Evolutionary conservation across 495 filamentous ascomycete genomes (phyloP).

Genomic region (Choiromyces venosus): DNA sequence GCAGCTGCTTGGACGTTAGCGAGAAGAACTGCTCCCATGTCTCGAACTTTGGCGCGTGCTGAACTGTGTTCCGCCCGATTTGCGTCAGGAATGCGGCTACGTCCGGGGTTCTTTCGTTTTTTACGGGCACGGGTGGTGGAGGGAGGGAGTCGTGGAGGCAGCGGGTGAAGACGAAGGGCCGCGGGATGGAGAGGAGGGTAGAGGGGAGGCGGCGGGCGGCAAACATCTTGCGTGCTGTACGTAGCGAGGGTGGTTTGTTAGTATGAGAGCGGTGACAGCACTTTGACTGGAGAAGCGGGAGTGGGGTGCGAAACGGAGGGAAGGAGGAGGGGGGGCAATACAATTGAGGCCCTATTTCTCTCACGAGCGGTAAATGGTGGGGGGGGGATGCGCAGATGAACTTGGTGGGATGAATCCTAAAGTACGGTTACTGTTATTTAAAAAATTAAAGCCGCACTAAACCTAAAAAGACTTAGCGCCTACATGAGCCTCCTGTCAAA

Average conservation of each 20-base stretch:
- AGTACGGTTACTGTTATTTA: too few species aligned
- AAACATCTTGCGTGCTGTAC: slow-evolving; percentile 22
- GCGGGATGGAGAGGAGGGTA: slow-evolving; percentile 16
- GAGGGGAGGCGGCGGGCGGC: slow-evolving; percentile 16
- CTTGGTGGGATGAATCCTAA: neutral
- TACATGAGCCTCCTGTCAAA: neutral
- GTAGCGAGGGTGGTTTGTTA: neutral
- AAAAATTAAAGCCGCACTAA: neutral
- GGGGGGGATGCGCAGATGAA: neutral
- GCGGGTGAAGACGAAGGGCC: slow-evolving; percentile 32
- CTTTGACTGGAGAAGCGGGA: neutral
- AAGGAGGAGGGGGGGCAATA: neutral
- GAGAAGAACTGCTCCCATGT: slow-evolving; percentile 86
- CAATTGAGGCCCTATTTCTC: neutral
- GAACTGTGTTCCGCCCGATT: slow-evolving; percentile 78
- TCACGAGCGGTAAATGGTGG: neutral
- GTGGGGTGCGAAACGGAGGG: too few species aligned
- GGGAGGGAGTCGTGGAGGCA: slow-evolving; percentile 35
- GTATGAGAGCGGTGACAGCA: neutral
- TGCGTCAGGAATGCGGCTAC: slow-evolving; percentile 78
- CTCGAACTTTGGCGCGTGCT: slow-evolving; percentile 70
- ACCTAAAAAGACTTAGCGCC: neutral
- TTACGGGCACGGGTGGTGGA: slow-evolving; percentile 54
- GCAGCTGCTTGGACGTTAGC: slow-evolving; percentile 66
- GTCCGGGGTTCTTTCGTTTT: slow-evolving; percentile 82